Conservation (phyloP, 140 eudicot species). For the Anethum foeniculum region DNA sequence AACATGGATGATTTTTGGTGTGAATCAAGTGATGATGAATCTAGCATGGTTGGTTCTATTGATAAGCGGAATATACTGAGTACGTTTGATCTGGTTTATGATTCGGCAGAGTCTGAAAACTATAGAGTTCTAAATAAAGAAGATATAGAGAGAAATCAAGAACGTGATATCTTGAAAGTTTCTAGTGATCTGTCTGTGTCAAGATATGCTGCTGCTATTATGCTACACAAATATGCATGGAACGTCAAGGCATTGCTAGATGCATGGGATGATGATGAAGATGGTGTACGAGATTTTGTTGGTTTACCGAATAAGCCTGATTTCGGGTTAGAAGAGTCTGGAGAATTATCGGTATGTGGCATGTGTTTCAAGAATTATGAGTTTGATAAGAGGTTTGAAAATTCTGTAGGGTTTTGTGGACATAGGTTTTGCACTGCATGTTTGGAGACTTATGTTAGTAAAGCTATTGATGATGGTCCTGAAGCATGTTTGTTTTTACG, state of each 20-base stretch:
- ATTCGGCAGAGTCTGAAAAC: too few relatives aligned
- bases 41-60: too few relatives aligned
- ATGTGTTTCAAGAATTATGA: conserved; percentile 38
- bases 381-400: conserved; percentile 3
- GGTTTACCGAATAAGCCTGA: conserved; percentile 19
- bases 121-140: not conserved
- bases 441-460: conserved; percentile 21
- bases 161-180: not conserved
- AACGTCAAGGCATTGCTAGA: conserved; percentile 28
- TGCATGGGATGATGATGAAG: conserved; percentile 47
- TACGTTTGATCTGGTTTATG: too few relatives aligned
- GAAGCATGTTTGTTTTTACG: not conserved
- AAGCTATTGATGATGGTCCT: conserved; percentile 1
- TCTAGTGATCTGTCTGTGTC: conserved; percentile 35
- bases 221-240: conserved; percentile 42
- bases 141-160: not conserved
- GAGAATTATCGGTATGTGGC: conserved; percentile 24
- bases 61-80: too few relatives aligned
- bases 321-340: not conserved
- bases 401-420: conserved; percentile 25
- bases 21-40: not conserved
- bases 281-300: conserved; percentile 24
- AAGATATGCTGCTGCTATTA: conserved; percentile 31
- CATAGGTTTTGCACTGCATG: conserved; percentile 40
- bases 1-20: not conserved